Conservation (phyloP, 805 yeast genomes). For the Komagataella populi region DNA sequence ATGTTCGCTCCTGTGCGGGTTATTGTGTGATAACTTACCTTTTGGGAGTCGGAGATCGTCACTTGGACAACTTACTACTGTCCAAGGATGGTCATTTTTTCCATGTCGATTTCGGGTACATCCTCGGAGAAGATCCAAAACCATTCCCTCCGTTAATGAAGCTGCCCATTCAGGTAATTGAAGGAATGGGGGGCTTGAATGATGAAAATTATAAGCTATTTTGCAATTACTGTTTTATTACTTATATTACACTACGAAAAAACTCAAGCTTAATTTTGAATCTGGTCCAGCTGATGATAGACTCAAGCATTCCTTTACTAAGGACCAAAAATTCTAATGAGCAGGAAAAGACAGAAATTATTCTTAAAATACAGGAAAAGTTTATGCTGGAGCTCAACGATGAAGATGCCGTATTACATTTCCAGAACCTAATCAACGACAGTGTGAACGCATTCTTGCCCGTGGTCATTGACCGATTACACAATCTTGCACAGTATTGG, state of each 20-base stretch:
- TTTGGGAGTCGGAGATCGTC: slow-evolving; percentile 95
- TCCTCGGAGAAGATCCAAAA: slow-evolving; percentile 92
- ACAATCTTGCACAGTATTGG: slow-evolving; percentile 97
- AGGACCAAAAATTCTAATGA: slow-evolving; percentile 24
- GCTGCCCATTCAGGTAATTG: slow-evolving; percentile 89
- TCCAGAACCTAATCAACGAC: slow-evolving; percentile 87
- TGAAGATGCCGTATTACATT: slow-evolving; percentile 90
- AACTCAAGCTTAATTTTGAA: slow-evolving; percentile 84
- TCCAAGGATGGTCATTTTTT: slow-evolving; percentile 76
- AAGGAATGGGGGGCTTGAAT: slow-evolving; percentile 92
- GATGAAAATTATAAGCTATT: slow-evolving; percentile 79
- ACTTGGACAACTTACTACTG: slow-evolving; percentile 76
- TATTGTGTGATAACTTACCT: slow-evolving; percentile 93
- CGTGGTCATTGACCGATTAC: slow-evolving; percentile 88
- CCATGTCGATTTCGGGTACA: slow-evolving; percentile 97
- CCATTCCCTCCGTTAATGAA: slow-evolving; percentile 99
- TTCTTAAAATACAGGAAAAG: slow-evolving; percentile 85
- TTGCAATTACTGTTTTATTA: slow-evolving; percentile 87
- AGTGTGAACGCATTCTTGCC: slow-evolving; percentile 91
- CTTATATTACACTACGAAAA: slow-evolving; percentile 80
- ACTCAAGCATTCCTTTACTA: slow-evolving; percentile 86
- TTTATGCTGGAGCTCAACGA: slow-evolving; percentile 89
- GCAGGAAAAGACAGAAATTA: slow-evolving; percentile 74
- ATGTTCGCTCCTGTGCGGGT: slow-evolving; percentile 92
- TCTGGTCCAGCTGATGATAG: slow-evolving; percentile 85